A percentile compares a stretch with the other conserved stretches of the same genome.
Conservation (phyloP, 2,329 filamentous ascomycete species). For the Colletotrichum noveboracense region DNA sequence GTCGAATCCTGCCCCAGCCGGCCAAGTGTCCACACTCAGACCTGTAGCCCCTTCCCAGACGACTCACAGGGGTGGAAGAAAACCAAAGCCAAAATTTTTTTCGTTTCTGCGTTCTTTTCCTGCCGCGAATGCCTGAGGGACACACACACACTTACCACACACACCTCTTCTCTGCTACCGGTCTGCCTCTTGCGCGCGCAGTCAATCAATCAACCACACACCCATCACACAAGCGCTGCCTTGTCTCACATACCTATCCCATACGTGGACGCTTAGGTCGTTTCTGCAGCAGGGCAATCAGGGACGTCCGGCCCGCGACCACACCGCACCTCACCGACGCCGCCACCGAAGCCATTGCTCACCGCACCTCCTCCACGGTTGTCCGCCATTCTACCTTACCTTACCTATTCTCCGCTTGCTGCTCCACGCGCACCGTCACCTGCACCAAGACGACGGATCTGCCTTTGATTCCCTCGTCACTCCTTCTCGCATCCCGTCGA, state of each 20-base stretch:
- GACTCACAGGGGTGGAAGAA: neutral
- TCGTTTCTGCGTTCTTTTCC: slow-evolving; percentile 4
- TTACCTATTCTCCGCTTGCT: slow-evolving; percentile 3
- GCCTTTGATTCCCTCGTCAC: neutral
- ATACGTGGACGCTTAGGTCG: neutral
- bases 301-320: neutral
- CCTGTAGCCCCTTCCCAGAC: neutral
- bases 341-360: neutral
- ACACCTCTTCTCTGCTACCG: neutral
- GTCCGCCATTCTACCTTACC: neutral
- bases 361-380: neutral
- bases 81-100: slow-evolving; percentile 1
- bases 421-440: slow-evolving; percentile 15
- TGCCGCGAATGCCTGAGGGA: slow-evolving; percentile 3
- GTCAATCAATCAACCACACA: neutral
- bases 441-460: neutral
- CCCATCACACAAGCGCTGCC: neutral
- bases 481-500: neutral
- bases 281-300: neutral
- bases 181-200: neutral
- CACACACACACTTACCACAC: neutral
- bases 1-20: neutral
- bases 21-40: neutral
- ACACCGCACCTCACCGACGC: neutral
- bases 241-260: neutral